Conservation (phyloP, 108 stramenopile genomes). For the Nitzschia sp. region DNA sequence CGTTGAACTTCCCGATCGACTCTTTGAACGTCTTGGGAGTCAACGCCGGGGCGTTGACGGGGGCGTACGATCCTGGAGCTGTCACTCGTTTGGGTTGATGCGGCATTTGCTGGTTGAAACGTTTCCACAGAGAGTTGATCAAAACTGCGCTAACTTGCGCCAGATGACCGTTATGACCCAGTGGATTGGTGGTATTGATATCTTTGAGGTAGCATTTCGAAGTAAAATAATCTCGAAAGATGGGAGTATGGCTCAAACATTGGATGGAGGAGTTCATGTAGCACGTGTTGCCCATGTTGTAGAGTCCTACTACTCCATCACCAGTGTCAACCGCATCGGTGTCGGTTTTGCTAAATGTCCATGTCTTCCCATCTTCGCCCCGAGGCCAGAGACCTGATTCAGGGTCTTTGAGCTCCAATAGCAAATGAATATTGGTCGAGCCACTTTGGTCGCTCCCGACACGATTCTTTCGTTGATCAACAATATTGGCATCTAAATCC, state of each 20-base stretch:
- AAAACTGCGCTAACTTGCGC: conserved; percentile 93
- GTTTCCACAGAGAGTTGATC: conserved; percentile 88
- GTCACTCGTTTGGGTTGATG: conserved; percentile 49
- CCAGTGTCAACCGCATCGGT: conserved; percentile 43
- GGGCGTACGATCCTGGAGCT: conserved; percentile 68
- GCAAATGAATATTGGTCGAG: conserved; percentile 46
- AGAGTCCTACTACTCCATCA: conserved; percentile 84
- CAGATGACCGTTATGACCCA: conserved; percentile 91
- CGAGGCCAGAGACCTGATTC: conserved; percentile 80
- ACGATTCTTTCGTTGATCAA: conserved; percentile 57
- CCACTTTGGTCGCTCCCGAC: conserved; percentile 29
- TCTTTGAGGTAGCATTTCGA: conserved; percentile 86
- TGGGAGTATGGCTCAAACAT: conserved; percentile 93
- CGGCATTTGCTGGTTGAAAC: conserved; percentile 36
- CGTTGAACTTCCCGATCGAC: conserved; percentile 88
- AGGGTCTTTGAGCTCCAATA: conserved; percentile 78
- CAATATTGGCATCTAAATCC: conserved; percentile 67
- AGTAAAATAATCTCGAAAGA: conserved; percentile 93
- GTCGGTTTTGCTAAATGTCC: conserved; percentile 34
- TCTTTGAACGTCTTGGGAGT: conserved; percentile 93
- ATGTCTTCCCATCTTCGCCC: conserved; percentile 47
- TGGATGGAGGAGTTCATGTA: conserved; percentile 95
- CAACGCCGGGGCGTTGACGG: conserved; percentile 74
- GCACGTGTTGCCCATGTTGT: conserved; percentile 97
- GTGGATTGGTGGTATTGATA: conserved; percentile 92